A percentile compares a stretch with the other conserved stretches of the same genome.
phyloP scores from a whole-genome alignment of 768 basidiomycete species.

The Amanita pseudoporphyria region DNA sequence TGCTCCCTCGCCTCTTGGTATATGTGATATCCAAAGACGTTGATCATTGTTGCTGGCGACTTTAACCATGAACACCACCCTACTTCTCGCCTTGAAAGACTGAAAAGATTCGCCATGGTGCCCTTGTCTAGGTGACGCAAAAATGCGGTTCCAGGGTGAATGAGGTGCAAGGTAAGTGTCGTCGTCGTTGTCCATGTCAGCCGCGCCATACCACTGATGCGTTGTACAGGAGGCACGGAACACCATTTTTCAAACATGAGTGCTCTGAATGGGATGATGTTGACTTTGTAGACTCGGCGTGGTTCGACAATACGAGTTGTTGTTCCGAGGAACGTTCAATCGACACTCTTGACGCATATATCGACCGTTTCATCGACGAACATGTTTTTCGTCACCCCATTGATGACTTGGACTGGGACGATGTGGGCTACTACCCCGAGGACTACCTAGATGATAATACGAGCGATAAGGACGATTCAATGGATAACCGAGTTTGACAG shows the following conservation, averaged over 20 bases:
- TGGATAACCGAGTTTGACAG: too few relatives aligned
- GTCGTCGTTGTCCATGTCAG: too few relatives aligned
- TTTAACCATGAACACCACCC: background rate
- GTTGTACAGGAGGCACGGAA: too few relatives aligned
- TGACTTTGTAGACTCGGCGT: background rate
- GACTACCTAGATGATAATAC: too few relatives aligned
- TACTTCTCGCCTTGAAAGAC: too few relatives aligned
- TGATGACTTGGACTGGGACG: background rate
- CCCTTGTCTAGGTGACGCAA: background rate
- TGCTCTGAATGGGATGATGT: background rate
- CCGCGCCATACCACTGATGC: too few relatives aligned
- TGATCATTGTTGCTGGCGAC: background rate
- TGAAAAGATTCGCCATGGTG: background rate
- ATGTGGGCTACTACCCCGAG: too few relatives aligned
- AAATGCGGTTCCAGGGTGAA: background rate
- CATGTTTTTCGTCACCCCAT: background rate
- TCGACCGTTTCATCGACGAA: background rate
- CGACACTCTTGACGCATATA: background rate
- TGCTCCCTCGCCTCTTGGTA: background rate
- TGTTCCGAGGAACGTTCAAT: background rate
- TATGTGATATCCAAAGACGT: background rate
- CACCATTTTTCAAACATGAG: background rate
- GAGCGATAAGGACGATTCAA: too few relatives aligned
- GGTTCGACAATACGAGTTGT: background rate
- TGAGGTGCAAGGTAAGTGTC: background rate